phyloP scores from a whole-genome alignment of 768 basidiomycete species.

The Jaapia argillacea region DNA sequence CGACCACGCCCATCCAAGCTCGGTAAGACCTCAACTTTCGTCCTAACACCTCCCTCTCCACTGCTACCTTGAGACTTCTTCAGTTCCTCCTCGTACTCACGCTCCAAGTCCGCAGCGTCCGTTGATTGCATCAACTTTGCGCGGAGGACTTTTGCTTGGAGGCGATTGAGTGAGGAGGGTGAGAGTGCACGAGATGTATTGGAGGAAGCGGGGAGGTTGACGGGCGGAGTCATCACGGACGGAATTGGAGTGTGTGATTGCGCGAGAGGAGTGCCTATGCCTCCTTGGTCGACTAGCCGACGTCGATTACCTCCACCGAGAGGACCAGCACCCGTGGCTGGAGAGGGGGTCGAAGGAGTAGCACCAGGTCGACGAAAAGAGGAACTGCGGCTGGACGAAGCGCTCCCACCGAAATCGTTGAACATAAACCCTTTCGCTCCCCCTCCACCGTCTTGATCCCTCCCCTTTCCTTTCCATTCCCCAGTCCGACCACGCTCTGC shows the following conservation, averaged over 20 bases:
- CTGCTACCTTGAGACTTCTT: conserved; percentile 35
- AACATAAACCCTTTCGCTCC: conserved; percentile 58
- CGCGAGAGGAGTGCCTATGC: conserved; percentile 47
- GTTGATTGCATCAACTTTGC: conserved; percentile 82
- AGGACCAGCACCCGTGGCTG: conserved; percentile 17
- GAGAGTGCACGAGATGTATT: conserved; percentile 41
- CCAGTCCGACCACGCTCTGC: conserved; percentile 27
- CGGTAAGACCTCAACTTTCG: conserved; percentile 76
- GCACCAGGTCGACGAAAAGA: conserved; percentile 83
- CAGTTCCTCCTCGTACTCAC: conserved; percentile 72
- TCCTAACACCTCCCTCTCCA: conserved; percentile 32
- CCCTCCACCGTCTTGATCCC: conserved; percentile 16
- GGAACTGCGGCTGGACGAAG: conserved; percentile 67
- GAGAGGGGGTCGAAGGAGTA: conserved; percentile 17
- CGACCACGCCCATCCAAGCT: conserved; percentile 78
- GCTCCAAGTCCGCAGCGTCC: conserved; percentile 69
- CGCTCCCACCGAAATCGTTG: conserved; percentile 51
- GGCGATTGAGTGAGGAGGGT: conserved; percentile 75
- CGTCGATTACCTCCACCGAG: background rate
- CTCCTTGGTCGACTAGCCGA: conserved; percentile 40
- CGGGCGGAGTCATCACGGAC: conserved; percentile 73
- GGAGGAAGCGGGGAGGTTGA: conserved; percentile 15
- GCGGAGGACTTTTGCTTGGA: conserved; percentile 88
- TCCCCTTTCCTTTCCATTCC: conserved; percentile 22
- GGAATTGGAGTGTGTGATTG: conserved; percentile 81